Percentiles rank a stretch among this genome's conserved stretches.
phyloP scores from a whole-genome alignment of 352 stramenopile species.

The Globisporangium ultimum region DNA sequence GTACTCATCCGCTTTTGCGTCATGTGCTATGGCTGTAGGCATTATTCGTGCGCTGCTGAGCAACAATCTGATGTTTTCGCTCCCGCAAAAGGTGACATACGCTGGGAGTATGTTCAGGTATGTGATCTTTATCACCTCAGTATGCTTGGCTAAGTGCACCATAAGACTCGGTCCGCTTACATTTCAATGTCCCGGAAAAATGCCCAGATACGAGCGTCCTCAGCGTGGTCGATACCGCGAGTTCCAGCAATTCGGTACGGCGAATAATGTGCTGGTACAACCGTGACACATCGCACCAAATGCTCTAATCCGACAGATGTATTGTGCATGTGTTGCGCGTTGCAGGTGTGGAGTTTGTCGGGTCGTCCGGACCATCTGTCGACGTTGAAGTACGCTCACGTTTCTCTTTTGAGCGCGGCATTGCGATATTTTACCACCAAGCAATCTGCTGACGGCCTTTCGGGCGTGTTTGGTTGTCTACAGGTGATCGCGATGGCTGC shows the following conservation, averaged over 20 bases:
- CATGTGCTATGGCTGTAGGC: slow-evolving; percentile 20
- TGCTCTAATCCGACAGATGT: background rate
- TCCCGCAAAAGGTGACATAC: slow-evolving; percentile 84
- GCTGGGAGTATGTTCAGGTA: slow-evolving; percentile 87
- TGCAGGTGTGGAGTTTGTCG: slow-evolving; percentile 74
- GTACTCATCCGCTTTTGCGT: no score
- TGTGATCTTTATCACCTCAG: slow-evolving; percentile 12
- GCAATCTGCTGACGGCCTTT: background rate
- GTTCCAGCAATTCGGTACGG: slow-evolving; percentile 85
- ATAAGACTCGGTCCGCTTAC: no score
- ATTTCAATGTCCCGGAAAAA: no score
- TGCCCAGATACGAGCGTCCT: slow-evolving; percentile 76
- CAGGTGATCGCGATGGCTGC: slow-evolving; percentile 81
- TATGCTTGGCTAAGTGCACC: background rate
- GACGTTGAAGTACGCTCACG: slow-evolving; percentile 60
- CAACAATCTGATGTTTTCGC: slow-evolving; percentile 70
- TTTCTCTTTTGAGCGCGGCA: background rate
- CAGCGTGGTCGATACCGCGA: slow-evolving; percentile 84
- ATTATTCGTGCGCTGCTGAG: slow-evolving; percentile 75
- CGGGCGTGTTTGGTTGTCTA: background rate
- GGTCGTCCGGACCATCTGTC: slow-evolving; percentile 67
- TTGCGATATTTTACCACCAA: background rate
- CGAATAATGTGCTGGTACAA: background rate
- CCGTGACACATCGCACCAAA: background rate
- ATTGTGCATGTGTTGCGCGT: slow-evolving; percentile 6